Evolutionary conservation across 768 basidiomycete genomes (phyloP).

Genomic region (Butyriboletus loyo): DNA sequence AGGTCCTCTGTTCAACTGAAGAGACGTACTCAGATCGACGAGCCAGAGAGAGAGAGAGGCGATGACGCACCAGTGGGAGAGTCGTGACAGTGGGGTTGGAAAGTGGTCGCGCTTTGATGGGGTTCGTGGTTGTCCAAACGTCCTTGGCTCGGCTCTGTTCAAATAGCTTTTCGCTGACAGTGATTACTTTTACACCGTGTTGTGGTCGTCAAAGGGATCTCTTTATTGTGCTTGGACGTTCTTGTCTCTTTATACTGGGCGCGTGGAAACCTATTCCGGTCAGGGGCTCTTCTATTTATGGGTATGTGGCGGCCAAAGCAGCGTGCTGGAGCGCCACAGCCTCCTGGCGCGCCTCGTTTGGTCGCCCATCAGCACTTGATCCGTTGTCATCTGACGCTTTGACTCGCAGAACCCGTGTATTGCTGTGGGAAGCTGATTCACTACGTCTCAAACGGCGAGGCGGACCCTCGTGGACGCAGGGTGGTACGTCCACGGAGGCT

Average conservation of each 20-base stretch:
- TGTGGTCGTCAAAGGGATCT: constrained; percentile 5
- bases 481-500: not conserved
- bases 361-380: not conserved
- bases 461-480: not conserved
- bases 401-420: constrained; percentile 16
- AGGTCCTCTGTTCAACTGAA: not conserved
- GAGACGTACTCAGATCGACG: not conserved
- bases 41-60: not conserved
- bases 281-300: constrained; percentile 27
- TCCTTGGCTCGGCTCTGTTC: constrained; percentile 6
- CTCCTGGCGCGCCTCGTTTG: not conserved
- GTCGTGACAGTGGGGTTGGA: not conserved
- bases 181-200: constrained; percentile 14
- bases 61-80: not conserved
- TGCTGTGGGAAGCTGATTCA: not conserved
- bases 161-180: constrained; percentile 19
- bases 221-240: constrained; percentile 17
- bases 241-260: constrained; percentile 22
- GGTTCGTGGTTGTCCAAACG: not conserved
- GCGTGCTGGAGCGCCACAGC: constrained; percentile 13
- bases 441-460: constrained; percentile 1
- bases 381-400: constrained; percentile 4
- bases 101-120: not conserved
- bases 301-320: constrained; percentile 11
- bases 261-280: constrained; percentile 8